A percentile compares a stretch with the other conserved stretches of the same genome.
Conservation (phyloP, 176 grass and related monocot genomes). For the Carex littledalei region DNA sequence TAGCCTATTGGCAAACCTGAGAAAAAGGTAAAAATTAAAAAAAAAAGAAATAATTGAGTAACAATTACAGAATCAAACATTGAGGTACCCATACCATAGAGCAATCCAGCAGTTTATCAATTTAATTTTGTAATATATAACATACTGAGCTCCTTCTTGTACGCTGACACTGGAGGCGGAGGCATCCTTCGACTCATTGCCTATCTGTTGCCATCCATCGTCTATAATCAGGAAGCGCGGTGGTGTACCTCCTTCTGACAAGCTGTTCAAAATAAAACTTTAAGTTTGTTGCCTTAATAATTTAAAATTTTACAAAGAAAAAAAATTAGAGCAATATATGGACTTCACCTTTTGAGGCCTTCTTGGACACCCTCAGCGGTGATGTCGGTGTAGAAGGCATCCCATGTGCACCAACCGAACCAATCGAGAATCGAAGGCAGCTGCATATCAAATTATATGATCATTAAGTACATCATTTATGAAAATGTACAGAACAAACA, state of each 20-base stretch:
- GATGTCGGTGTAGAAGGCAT: conserved; percentile 91
- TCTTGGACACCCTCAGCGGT: conserved; percentile 54
- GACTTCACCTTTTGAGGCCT: conserved; percentile 39
- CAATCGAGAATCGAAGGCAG: conserved; percentile 71
- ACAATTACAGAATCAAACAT: too few species aligned
- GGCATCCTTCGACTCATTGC: conserved; percentile 25
- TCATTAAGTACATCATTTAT: conserved; percentile 13
- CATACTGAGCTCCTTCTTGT: conserved; percentile 80
- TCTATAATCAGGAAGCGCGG: conserved; percentile 81
- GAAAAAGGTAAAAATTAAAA: neutral
- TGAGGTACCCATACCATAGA: too few species aligned
- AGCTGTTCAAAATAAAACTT: conserved; percentile 19
- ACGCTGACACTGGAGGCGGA: conserved; percentile 15
- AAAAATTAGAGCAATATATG: neutral
- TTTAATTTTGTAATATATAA: neutral
- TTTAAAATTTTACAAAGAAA: neutral
- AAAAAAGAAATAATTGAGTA: too few species aligned
- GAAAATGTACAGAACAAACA: neutral
- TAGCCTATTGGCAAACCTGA: conserved; percentile 57
- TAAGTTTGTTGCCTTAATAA: neutral
- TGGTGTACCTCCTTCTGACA: conserved; percentile 49
- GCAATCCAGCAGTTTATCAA: neutral
- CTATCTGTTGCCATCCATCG: conserved; percentile 89
- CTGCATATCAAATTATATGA: conserved; percentile 21
- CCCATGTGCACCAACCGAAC: conserved; percentile 97